Base-by-base conservation (phyloP, 805 yeast species). In the Blastobotrys chiropterorum region DNA sequence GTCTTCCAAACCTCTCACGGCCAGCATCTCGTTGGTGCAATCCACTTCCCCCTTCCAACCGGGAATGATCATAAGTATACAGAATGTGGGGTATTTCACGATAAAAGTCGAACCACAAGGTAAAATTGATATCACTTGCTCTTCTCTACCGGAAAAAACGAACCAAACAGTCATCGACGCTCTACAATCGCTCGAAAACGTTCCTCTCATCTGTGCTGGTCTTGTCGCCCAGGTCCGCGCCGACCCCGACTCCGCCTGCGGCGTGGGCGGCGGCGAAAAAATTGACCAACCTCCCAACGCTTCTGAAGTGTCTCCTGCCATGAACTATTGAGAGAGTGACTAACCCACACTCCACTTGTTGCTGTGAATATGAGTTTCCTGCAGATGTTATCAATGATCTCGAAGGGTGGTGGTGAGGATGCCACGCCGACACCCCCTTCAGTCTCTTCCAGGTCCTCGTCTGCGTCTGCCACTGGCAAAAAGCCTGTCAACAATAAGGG, bases 301-400 rank as follows among this genome's bases (percentile, higher is more conserved):
- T 26, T 11, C 34, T 5, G 34, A 26, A 6, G 34, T 26, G 34
- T 11, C 34, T 26, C 34, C 34, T 26, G 11, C 34, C 34, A 26
- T 26, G 34, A 26, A 26, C 34, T 26, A 26, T 11, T 26, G 34
- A 26, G 8, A n/a, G n/a, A n/a, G n/a, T n/a, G n/a, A n/a, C n/a
- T n/a, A n/a, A n/a, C n/a, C n/a, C n/a, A n/a, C n/a, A n/a, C n/a
- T 26, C 34, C 11, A 5, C 34, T 26, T 26, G 5, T 11, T 26
- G 8, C 11, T 5, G 43, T 17, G 20, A 39, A 39, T 41, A 59
- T 53, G 60, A 56, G 60, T 40, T 63, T 63, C 49, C 56, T 63
- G 30, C 62, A 61, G 54, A 62, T 63, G 56, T 49, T 63, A 46
- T 60, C 64, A 19, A 59, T 56, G 55, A 57, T 60, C 2, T 26